Conservation (phyloP, 352 stramenopile genomes). For the Ophiocytium majus region DNA sequence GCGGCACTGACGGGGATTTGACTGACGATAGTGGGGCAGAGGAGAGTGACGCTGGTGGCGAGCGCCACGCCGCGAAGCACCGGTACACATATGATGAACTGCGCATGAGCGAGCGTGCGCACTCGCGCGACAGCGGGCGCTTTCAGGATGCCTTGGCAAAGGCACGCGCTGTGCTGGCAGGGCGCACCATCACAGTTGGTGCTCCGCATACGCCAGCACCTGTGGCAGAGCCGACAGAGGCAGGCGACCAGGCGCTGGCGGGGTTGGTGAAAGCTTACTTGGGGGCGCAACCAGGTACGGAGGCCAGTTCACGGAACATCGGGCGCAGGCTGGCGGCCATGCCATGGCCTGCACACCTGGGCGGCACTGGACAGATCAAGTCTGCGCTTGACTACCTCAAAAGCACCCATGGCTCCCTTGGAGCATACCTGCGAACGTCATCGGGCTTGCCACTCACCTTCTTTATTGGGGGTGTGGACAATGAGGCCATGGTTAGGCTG, state of each 20-base stretch:
- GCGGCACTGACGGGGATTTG: background rate
- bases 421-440: background rate
- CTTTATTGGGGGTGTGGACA: no score
- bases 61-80: background rate
- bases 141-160: background rate
- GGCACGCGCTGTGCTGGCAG: background rate
- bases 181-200: background rate
- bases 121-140: background rate
- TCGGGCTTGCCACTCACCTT: background rate
- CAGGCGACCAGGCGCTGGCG: background rate
- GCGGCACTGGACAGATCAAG: background rate
- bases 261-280: no score
- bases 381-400: background rate
- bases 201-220: background rate
- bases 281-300: no score
- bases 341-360: background rate
- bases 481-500: no score
- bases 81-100: background rate
- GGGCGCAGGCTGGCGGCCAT: background rate
- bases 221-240: background rate
- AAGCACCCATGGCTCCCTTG: background rate
- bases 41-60: background rate
- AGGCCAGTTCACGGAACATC: no score
- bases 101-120: background rate
- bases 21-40: background rate